Conservation (phyloP, 176 grass and related monocot genomes). For the Phoenix roebelenii region DNA sequence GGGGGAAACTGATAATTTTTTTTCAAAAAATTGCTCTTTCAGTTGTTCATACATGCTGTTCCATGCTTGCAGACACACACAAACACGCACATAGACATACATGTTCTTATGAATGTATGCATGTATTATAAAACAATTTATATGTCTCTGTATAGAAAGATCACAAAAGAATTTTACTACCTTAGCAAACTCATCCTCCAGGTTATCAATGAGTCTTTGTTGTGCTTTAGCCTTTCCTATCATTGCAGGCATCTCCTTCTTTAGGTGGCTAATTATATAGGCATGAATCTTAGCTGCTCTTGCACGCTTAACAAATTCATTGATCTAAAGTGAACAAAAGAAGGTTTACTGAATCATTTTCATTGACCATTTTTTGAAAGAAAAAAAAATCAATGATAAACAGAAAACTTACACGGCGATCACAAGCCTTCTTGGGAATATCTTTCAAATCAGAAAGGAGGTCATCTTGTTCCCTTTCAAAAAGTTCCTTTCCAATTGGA, state of each 20-base stretch:
- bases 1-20: no score
- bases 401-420: constrained; percentile 49
- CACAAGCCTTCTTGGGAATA: constrained; percentile 98
- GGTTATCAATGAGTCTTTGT: constrained; percentile 76
- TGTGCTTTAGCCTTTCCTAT: constrained; percentile 92
- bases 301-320: constrained; percentile 93
- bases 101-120: neutral
- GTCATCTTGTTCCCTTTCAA: constrained; percentile 96
- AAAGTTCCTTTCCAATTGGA: constrained; percentile 84
- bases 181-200: constrained; percentile 75
- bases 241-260: constrained; percentile 87
- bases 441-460: constrained; percentile 95
- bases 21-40: no score
- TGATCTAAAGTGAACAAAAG: constrained; percentile 44
- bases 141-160: neutral
- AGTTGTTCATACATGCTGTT: no score
- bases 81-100: neutral
- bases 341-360: neutral
- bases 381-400: neutral
- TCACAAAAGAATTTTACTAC: constrained; percentile 12
- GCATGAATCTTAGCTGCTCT: constrained; percentile 97
- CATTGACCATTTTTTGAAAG: neutral
- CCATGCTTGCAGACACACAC: no score
- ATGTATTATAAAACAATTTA: neutral
- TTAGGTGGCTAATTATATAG: constrained; percentile 86